Conservation (phyloP, 176 grass and related monocot genomes). For the Aegilops tauschii region DNA sequence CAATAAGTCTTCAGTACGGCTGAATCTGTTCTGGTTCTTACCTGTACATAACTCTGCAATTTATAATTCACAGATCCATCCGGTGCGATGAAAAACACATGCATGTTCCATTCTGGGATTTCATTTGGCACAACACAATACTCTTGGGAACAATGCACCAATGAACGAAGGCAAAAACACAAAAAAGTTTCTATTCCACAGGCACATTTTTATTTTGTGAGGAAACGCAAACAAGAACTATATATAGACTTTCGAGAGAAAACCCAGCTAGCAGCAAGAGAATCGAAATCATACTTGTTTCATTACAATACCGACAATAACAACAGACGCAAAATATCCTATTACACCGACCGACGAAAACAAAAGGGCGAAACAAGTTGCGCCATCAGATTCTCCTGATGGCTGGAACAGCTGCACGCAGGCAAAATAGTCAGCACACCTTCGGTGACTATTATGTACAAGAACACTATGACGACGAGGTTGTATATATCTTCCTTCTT, state of each 20-base stretch:
- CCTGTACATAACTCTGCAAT: background rate
- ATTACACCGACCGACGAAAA: background rate
- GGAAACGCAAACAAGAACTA: background rate
- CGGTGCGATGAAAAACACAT: too few species aligned
- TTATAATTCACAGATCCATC: background rate
- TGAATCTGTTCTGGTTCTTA: background rate
- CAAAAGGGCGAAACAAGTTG: background rate
- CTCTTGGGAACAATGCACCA: background rate
- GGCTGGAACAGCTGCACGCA: slow-evolving; percentile 5
- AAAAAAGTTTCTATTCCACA: too few species aligned
- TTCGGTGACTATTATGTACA: slow-evolving; percentile 54
- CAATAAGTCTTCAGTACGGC: too few species aligned
- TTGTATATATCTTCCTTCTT: background rate
- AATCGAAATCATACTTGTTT: slow-evolving; percentile 14
- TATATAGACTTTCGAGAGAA: background rate
- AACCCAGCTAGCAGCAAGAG: background rate
- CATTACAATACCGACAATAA: slow-evolving; percentile 42
- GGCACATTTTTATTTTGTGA: background rate
- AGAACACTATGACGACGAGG: background rate
- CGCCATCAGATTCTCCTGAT: slow-evolving; percentile 23
- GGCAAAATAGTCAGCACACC: slow-evolving; percentile 23
- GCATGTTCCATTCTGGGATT: too few species aligned
- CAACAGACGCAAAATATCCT: background rate
- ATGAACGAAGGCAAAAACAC: background rate
- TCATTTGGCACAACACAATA: too few species aligned